These are phyloP conservation scores for Lophiotrema nucula DNA, from an alignment of 495 filamentous ascomycete species.

Conservation along the genomic window DNA sequence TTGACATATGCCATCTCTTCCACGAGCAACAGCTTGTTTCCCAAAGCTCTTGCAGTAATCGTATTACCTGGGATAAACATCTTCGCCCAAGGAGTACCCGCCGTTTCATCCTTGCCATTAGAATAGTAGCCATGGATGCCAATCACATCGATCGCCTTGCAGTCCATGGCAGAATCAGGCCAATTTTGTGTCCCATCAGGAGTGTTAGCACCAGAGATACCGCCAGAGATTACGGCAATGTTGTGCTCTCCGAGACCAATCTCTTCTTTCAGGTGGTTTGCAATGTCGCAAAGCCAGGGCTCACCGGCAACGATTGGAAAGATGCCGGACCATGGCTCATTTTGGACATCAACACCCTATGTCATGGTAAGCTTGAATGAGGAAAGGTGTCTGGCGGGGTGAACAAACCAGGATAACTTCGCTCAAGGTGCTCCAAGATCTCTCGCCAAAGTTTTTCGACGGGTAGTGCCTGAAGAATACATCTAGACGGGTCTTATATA, in stretches of 20 bases:
- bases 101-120: slow-evolving; percentile 5
- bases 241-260: slow-evolving; percentile 24
- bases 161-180: slow-evolving; percentile 29
- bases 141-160: slow-evolving; percentile 31
- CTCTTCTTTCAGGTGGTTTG: slow-evolving; percentile 27
- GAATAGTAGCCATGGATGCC: slow-evolving; percentile 30
- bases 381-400: background rate
- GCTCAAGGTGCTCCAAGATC: slow-evolving; percentile 21
- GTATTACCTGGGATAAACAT: slow-evolving; percentile 31
- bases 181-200: slow-evolving; percentile 19
- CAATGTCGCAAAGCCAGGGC: slow-evolving; percentile 31
- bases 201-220: slow-evolving; percentile 21
- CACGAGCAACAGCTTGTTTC: slow-evolving; percentile 29
- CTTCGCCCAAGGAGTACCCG: slow-evolving; percentile 30
- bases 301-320: slow-evolving; percentile 30
- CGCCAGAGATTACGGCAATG: slow-evolving; percentile 33
- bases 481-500: slow-evolving; percentile 25
- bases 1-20: slow-evolving; percentile 27
- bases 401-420: slow-evolving; percentile 29
- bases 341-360: slow-evolving; percentile 34
- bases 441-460: slow-evolving; percentile 31
- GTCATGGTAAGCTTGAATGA: background rate
- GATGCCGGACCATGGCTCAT: slow-evolving; percentile 28
- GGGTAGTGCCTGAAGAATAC: slow-evolving; percentile 25
- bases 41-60: slow-evolving; percentile 20